Evolutionary conservation across 495 filamentous ascomycete species (phyloP).

Genomic region (Xylaria grammica): DNA sequence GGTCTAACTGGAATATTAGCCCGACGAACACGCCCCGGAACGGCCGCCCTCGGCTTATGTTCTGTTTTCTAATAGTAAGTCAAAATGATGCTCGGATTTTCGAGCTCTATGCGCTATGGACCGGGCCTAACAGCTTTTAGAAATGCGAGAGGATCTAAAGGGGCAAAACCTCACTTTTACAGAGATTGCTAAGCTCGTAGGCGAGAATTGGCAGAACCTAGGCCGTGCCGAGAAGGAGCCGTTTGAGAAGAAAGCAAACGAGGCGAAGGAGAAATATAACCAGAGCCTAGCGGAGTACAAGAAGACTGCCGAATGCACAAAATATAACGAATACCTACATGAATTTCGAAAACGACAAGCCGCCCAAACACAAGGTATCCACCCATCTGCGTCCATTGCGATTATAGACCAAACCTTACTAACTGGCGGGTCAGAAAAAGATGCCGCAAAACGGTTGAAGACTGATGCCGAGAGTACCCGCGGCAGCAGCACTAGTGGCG

Average conservation of each 20-base stretch:
- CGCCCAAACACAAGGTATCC: slow-evolving; percentile 47
- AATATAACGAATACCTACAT: slow-evolving; percentile 68
- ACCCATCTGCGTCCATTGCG: not conserved
- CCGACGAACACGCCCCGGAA: slow-evolving; percentile 79
- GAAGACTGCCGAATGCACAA: slow-evolving; percentile 65
- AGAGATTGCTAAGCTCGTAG: slow-evolving; percentile 81
- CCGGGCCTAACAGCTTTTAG: slow-evolving; percentile 39
- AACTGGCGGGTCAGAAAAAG: slow-evolving; percentile 45
- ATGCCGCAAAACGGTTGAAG: slow-evolving; percentile 50
- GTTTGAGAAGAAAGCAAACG: slow-evolving; percentile 69
- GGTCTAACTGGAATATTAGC: slow-evolving; percentile 43
- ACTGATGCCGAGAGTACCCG: slow-evolving; percentile 35
- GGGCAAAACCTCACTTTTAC: slow-evolving; percentile 76
- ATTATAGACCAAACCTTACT: not conserved
- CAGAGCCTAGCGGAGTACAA: slow-evolving; percentile 72
- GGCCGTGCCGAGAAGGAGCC: slow-evolving; percentile 67
- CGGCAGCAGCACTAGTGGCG: slow-evolving; percentile 40
- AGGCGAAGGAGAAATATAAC: slow-evolving; percentile 74
- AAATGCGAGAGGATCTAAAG: slow-evolving; percentile 75
- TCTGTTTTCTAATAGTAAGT: slow-evolving; percentile 80
- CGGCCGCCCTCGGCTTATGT: slow-evolving; percentile 81
- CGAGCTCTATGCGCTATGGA: not conserved
- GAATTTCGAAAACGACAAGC: slow-evolving; percentile 75
- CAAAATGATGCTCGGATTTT: not conserved
- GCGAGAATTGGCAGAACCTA: slow-evolving; percentile 78